Evolutionary conservation across 2,329 filamentous ascomycete species (phyloP).

Genomic region (Colletotrichum camelliae): DNA sequence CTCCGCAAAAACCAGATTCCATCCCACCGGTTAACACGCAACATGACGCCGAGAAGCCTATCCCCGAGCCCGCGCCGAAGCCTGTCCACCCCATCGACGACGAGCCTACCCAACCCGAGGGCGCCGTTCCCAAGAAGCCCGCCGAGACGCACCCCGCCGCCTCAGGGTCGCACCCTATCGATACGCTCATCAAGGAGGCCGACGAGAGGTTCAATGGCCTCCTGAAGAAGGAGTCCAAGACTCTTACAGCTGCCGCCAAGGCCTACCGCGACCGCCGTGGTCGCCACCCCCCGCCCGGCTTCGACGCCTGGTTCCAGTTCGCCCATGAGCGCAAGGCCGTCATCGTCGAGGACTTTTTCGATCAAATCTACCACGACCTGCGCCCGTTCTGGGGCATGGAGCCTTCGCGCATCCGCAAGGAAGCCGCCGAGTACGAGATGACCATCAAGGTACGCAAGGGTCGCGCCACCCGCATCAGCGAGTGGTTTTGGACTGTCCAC

Average conservation of each 20-base stretch:
- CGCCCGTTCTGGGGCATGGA: conserved; percentile 61
- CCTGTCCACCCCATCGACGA: not conserved
- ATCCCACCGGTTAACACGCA: conserved; percentile 16
- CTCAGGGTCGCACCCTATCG: conserved; percentile 45
- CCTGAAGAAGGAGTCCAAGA: conserved; percentile 44
- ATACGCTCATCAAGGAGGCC: conserved; percentile 46
- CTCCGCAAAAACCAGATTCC: conserved; percentile 18
- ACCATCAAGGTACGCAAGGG: conserved; percentile 62
- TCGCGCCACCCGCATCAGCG: conserved; percentile 54
- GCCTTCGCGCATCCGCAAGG: conserved; percentile 52
- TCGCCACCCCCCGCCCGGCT: conserved; percentile 55
- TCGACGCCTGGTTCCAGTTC: conserved; percentile 52
- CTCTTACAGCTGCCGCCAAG: conserved; percentile 49
- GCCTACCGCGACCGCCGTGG: conserved; percentile 51
- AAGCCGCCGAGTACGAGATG: conserved; percentile 63
- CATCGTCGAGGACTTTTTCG: conserved; percentile 55
- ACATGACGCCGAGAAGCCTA: conserved; percentile 8
- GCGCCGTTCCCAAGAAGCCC: conserved; percentile 3
- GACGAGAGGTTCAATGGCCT: conserved; percentile 41
- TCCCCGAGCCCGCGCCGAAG: conserved; percentile 1
- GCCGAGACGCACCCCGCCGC: conserved; percentile 15
- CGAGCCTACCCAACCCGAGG: not conserved
- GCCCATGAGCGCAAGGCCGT: conserved; percentile 46
- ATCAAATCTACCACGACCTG: conserved; percentile 59
- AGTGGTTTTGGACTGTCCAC: conserved; percentile 64